Evolutionary conservation across 1,284 basidiomycete species (phyloP), one percentile per base, ranked within the genome.

Genomic region (Afroboletus lepidellus): DNA sequence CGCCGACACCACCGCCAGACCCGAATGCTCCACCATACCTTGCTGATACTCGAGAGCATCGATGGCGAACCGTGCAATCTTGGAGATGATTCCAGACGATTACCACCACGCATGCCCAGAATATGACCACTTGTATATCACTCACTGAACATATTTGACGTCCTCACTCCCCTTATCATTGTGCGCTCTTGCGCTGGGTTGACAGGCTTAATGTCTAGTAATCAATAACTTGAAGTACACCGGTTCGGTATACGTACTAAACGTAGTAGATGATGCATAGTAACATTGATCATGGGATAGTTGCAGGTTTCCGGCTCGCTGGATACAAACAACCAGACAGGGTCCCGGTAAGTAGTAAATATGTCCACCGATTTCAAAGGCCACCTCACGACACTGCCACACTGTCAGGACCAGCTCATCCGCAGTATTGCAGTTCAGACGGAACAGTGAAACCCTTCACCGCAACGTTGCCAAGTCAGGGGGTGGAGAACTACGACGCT

Each of bases 401-500:
- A 48, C 77, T 74, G 57, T 75, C 69, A 56, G 81, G 36, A 80
- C 18, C 76, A 36, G 57, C 55, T 42, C 77, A 75, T 46, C 68
- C 63, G 23, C 62, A 58, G 8, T 71, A 65, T 56, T 70, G 67
- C 39, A 79, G 60, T 55, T 81, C 75, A 12, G 74, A 75, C 24
- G 78, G 78, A 9, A 75, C 77, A 57, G 77, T 79, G 54, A 71
- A 72, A 42, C 78, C 73, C 43, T 50, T 54, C 43, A 21, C 27
- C 48, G 46, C 18, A 27, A 34, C 18, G 37, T 25, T 43, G 57
- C 70, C 36, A 62, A 18, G 24, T n/a, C 41, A 39, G 37, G 42
- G 37, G 45, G 55, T 29, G 74, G 70, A 47, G 75, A 55, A 9
- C 77, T 81, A 60, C 85, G 79, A 47, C 80, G 77, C 56, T 76